Evolutionary conservation across 1,139 yeast species (phyloP).

Genomic region (Yamadazyma blattariae): DNA sequence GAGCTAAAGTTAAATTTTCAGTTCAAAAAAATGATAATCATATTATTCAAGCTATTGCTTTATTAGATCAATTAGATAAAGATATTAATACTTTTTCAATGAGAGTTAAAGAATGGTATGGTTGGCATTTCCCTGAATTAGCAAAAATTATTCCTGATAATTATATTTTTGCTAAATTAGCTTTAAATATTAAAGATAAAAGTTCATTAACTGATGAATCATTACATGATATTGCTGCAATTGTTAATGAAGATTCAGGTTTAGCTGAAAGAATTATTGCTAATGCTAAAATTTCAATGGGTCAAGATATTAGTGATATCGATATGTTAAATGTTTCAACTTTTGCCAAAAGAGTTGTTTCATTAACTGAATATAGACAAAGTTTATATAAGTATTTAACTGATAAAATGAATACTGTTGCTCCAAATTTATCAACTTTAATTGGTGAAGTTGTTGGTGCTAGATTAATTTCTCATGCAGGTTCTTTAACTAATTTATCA

Average conservation of each 20-base stretch:
- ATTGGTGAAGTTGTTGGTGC: constrained; percentile 99
- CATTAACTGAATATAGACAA: constrained; percentile 92
- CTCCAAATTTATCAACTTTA: constrained; percentile 92
- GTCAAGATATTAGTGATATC: constrained; percentile 89
- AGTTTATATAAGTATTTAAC: constrained; percentile 84
- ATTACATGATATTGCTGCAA: constrained; percentile 83
- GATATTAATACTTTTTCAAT: constrained; percentile 96
- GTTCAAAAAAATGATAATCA: constrained; percentile 98
- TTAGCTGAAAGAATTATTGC: constrained; percentile 88
- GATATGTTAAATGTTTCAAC: constrained; percentile 85
- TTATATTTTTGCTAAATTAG: constrained; percentile 81
- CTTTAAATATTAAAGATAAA: constrained; percentile 84
- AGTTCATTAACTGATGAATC: constrained; percentile 78
- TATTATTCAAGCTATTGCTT: constrained; percentile 96
- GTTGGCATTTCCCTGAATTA: constrained; percentile 99
- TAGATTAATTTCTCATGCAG: constrained; percentile 95
- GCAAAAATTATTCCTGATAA: constrained; percentile 96
- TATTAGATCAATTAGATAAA: constrained; percentile 94
- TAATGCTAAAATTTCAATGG: constrained; percentile 95
- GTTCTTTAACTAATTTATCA: constrained; percentile 89
- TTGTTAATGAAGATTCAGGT: constrained; percentile 90
- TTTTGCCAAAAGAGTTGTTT: constrained; percentile 92
- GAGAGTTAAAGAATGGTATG: constrained; percentile 99
- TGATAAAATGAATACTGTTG: constrained; percentile 96
- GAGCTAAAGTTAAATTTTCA: constrained; percentile 97